Conservation (phyloP, 345 rosid species). For the Brassica napus region Da-Ae NC_063445.1:25747001-25747500, state of each 20-base stretch:
- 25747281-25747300: constrained; percentile 77
- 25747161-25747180: not conserved
- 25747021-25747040: constrained; percentile 49
- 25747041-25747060: constrained; percentile 94
- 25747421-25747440: constrained; percentile 51
- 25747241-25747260: constrained; percentile 86
- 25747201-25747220: constrained; percentile 82
- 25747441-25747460: constrained; percentile 99
- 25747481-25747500: constrained; percentile 86
- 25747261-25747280: constrained; percentile 83
- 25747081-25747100: constrained; percentile 75
- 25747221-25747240: constrained; percentile 77
- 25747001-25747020: not conserved
- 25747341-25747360: constrained; percentile 66
- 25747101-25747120: constrained; percentile 68
- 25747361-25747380: constrained; percentile 61
- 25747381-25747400: not conserved
- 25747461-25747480: constrained; percentile 80
- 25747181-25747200: not conserved
- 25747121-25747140: not conserved
- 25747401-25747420: not conserved
- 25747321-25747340: constrained; percentile 54
- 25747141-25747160: constrained; percentile 1
- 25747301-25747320: constrained; percentile 61
- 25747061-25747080: constrained; percentile 88